Evolutionary conservation across 345 rosid genomes (phyloP).

Genomic region (Ceriops tagal): DNA sequence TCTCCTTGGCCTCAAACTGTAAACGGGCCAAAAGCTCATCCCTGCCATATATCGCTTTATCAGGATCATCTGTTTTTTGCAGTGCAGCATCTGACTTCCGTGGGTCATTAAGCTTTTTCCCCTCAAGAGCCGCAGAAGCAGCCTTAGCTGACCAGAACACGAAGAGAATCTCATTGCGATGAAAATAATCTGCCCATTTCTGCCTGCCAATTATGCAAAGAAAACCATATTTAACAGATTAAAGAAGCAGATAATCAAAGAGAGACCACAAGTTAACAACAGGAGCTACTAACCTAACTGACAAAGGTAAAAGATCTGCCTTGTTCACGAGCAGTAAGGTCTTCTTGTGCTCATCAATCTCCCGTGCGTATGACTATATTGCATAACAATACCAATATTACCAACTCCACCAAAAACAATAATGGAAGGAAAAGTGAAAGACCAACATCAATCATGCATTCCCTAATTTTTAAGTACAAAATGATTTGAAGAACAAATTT

Average conservation of each 20-base stretch:
- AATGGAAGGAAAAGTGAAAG: not conserved
- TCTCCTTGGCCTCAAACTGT: conserved; percentile 71
- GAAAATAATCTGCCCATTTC: conserved; percentile 79
- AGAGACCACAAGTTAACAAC: not conserved
- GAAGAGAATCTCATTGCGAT: conserved; percentile 47
- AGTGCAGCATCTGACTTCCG: conserved; percentile 31
- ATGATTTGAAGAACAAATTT: not conserved
- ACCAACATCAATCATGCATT: not conserved
- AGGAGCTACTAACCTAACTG: conserved; percentile 49
- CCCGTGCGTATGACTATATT: conserved; percentile 69
- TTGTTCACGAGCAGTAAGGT: conserved; percentile 91
- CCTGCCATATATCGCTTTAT: conserved; percentile 63
- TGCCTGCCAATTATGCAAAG: conserved; percentile 40
- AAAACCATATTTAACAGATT: conserved; percentile 12
- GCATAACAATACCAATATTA: conserved; percentile 1
- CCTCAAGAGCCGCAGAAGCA: conserved; percentile 73
- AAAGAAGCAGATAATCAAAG: not conserved
- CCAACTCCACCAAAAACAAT: not conserved
- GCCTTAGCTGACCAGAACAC: conserved; percentile 97
- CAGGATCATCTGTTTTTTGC: conserved; percentile 42
- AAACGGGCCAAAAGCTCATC: conserved; percentile 76
- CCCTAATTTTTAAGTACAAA: not conserved
- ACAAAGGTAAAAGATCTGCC: conserved; percentile 81
- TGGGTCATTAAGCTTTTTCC: conserved; percentile 44
- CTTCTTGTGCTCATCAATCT: conserved; percentile 67